Percentiles rank a stretch among this genome's conserved stretches.
Conservation (phyloP, 1,284 basidiomycete genomes). For the Irpex lacteus region DNA sequence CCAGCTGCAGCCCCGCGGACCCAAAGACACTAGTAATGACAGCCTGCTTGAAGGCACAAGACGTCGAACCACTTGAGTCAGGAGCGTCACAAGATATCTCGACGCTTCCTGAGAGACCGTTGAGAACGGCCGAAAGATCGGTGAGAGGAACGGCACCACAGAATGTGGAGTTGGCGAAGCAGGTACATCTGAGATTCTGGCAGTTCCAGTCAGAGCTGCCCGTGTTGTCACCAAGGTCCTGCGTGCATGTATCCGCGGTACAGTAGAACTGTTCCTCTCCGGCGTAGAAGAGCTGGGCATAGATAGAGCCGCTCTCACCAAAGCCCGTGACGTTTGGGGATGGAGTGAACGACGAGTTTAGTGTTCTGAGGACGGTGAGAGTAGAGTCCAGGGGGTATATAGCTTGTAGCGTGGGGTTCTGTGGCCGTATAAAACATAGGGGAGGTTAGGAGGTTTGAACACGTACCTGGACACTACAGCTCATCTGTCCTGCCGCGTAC, state of each 20-base stretch:
- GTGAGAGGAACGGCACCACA: conserved; percentile 55
- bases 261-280: conserved; percentile 87
- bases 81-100: conserved; percentile 61
- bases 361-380: conserved; percentile 74
- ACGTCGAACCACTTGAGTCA: conserved; percentile 43
- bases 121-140: conserved; percentile 58
- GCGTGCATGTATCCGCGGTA: conserved; percentile 64
- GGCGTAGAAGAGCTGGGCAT: conserved; percentile 80
- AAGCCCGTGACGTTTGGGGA: conserved; percentile 62
- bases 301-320: conserved; percentile 53
- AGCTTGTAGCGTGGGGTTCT: conserved; percentile 79
- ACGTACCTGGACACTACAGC: conserved; percentile 71
- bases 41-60: conserved; percentile 76
- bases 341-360: conserved; percentile 67
- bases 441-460: conserved; percentile 2
- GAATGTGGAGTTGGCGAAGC: conserved; percentile 66
- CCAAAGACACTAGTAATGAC: conserved; percentile 72
- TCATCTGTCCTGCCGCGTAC: conserved; percentile 68
- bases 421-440: conserved; percentile 5
- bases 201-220: conserved; percentile 62
- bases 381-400: conserved; percentile 67
- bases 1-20: conserved; percentile 61
- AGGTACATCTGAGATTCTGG: conserved; percentile 69
- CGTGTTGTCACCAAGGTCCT: conserved; percentile 42
- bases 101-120: conserved; percentile 59